Percentiles rank a stretch among this genome's conserved stretches.
Evolutionary conservation across 2,329 filamentous ascomycete genomes (phyloP).

Genomic region (Neoscytalidium dimidiatum): DNA sequence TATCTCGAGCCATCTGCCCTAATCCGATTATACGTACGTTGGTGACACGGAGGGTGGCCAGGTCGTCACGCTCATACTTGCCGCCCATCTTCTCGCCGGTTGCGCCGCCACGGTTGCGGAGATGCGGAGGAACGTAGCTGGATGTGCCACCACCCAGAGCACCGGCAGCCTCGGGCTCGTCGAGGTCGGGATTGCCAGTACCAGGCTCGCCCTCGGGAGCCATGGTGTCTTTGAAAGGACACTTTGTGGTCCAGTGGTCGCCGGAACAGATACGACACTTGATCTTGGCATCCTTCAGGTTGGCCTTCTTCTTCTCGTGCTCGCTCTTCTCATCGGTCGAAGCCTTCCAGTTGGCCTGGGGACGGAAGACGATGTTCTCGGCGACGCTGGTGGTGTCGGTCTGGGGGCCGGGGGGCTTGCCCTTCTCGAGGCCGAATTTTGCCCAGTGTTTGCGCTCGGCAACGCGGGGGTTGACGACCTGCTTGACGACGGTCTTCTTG

Average conservation of each 20-base stretch:
- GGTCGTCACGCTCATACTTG: constrained; percentile 95
- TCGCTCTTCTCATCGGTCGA: constrained; percentile 76
- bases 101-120: constrained; percentile 76
- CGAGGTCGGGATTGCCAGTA: constrained; percentile 50
- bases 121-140: constrained; percentile 91
- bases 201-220: constrained; percentile 66
- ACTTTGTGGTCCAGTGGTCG: constrained; percentile 98
- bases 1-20: constrained; percentile 13
- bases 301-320: constrained; percentile 68
- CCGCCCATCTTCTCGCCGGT: constrained; percentile 82
- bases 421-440: constrained; percentile 91
- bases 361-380: constrained; percentile 98
- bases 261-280: constrained; percentile 99
- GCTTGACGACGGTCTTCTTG: constrained; percentile 86
- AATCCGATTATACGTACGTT: constrained; percentile 60
- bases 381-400: constrained; percentile 89
- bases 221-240: constrained; percentile 99
- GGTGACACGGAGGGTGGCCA: constrained; percentile 94
- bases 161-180: constrained; percentile 51
- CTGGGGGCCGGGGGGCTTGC: constrained; percentile 79
- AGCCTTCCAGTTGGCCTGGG: constrained; percentile 90
- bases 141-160: constrained; percentile 67
- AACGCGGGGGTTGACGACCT: constrained; percentile 93
- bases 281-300: constrained; percentile 97
- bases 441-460: constrained; percentile 90